phyloP scores from a whole-genome alignment of 176 grass and related monocot species.

The Tuctoria greenei region DNA sequence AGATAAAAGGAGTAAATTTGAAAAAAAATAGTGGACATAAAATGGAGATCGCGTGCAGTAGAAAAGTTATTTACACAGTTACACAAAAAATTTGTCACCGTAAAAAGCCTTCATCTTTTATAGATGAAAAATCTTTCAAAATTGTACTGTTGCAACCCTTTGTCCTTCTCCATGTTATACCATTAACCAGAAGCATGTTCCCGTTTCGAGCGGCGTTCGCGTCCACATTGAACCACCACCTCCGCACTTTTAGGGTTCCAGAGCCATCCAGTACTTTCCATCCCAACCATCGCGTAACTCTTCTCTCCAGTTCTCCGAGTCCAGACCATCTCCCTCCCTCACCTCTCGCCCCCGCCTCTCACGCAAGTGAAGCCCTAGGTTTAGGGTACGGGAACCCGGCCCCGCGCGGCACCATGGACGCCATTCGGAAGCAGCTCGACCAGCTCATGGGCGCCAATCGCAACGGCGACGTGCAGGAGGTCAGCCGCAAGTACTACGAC shows the following conservation, averaged over 20 bases:
- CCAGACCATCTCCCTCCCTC: not conserved
- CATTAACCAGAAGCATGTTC: no score
- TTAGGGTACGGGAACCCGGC: not conserved
- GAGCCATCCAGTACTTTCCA: conserved; percentile 8
- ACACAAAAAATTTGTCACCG: no score
- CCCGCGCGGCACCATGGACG: conserved; percentile 52
- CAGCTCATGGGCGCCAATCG: conserved; percentile 95
- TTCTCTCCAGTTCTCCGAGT: no score
- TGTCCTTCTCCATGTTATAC: no score
- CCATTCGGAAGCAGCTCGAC: conserved; percentile 92
- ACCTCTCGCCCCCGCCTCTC: not conserved
- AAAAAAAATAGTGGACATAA: no score
- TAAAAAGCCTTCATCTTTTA: no score
- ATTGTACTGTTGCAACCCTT: no score
- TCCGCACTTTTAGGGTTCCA: not conserved
- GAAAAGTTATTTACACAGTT: no score
- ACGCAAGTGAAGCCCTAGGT: conserved; percentile 34
- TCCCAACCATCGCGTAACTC: not conserved
- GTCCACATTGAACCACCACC: not conserved
- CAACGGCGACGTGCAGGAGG: conserved; percentile 82
- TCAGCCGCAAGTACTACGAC: conserved; percentile 87
- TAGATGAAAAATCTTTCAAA: no score
- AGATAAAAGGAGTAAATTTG: no score
- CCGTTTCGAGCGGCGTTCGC: no score
- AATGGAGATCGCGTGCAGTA: no score